Conservation (phyloP, 805 yeast species). For the Yarrowia porcina region DNA sequence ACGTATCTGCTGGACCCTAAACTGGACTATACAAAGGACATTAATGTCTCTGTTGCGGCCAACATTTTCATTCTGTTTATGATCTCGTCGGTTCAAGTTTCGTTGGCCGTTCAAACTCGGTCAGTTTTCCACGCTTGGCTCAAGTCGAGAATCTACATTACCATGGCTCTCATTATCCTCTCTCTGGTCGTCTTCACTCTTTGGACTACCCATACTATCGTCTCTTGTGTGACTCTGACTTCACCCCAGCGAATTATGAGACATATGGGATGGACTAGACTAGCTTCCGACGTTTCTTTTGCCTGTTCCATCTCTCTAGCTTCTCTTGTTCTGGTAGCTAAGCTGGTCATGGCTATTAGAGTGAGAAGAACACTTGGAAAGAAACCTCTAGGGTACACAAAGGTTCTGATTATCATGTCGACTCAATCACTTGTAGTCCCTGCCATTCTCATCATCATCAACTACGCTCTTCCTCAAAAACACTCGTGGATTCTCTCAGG, state of each 20-base stretch:
- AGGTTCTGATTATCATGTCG: slow-evolving; percentile 74
- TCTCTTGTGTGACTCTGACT: neutral
- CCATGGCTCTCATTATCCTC: neutral
- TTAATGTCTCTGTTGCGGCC: neutral
- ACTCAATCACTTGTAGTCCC: slow-evolving; percentile 81
- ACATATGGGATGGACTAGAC: neutral
- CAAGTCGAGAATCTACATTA: neutral
- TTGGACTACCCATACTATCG: neutral
- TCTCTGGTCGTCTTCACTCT: neutral
- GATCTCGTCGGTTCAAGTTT: neutral
- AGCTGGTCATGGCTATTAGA: slow-evolving; percentile 64
- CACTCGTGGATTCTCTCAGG: slow-evolving; percentile 46
- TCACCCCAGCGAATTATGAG: neutral
- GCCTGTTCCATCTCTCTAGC: slow-evolving; percentile 64
- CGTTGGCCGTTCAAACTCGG: neutral
- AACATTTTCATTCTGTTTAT: neutral
- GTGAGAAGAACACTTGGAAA: slow-evolving; percentile 75
- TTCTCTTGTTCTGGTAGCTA: slow-evolving; percentile 58
- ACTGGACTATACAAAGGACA: neutral
- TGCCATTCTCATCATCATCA: slow-evolving; percentile 59
- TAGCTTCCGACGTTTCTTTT: slow-evolving; percentile 39
- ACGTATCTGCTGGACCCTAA: neutral
- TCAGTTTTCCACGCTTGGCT: slow-evolving; percentile 17
- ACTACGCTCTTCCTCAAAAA: slow-evolving; percentile 43
- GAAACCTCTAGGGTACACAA: slow-evolving; percentile 77